phyloP scores from a whole-genome alignment of 805 yeast genomes.

The Schwanniomyces pseudopolymorphus region DNA sequence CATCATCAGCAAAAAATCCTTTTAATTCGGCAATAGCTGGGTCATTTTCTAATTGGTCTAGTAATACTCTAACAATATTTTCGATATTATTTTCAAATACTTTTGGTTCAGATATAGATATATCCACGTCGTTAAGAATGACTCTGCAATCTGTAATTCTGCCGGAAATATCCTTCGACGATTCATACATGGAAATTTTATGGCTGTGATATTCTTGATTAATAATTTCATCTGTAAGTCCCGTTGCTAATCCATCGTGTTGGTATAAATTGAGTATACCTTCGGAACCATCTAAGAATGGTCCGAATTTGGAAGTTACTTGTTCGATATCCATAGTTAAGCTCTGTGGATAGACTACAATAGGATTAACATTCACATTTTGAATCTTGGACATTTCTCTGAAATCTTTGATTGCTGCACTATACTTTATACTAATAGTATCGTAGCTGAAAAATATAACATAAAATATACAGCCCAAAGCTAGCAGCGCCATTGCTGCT shows the following conservation, averaged over 20 bases:
- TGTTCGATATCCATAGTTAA: background rate
- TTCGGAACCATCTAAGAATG: background rate
- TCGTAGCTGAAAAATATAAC: background rate
- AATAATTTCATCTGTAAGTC: background rate
- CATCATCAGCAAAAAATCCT: conserved; percentile 5
- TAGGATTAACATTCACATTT: background rate
- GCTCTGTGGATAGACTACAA: background rate
- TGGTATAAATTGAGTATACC: background rate
- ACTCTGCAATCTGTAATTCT: background rate
- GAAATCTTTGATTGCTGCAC: background rate
- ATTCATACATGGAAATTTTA: conserved; percentile 2
- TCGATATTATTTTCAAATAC: conserved; percentile 4
- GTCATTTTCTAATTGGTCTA: conserved; percentile 8
- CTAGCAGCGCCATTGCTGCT: background rate
- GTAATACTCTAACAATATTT: background rate
- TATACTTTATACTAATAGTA: background rate
- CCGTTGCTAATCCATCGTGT: background rate
- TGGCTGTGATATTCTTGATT: conserved; percentile 1
- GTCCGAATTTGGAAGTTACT: background rate
- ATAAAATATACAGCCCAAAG: background rate
- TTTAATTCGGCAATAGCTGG: conserved; percentile 6
- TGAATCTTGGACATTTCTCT: background rate
- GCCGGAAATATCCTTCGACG: background rate
- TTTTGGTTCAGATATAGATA: conserved; percentile 3
- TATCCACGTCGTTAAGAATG: background rate